These are phyloP conservation scores for Aureobasidium sp. DNA, from an alignment of 2,329 filamentous ascomycete species.

Conservation along the genomic window DNA sequence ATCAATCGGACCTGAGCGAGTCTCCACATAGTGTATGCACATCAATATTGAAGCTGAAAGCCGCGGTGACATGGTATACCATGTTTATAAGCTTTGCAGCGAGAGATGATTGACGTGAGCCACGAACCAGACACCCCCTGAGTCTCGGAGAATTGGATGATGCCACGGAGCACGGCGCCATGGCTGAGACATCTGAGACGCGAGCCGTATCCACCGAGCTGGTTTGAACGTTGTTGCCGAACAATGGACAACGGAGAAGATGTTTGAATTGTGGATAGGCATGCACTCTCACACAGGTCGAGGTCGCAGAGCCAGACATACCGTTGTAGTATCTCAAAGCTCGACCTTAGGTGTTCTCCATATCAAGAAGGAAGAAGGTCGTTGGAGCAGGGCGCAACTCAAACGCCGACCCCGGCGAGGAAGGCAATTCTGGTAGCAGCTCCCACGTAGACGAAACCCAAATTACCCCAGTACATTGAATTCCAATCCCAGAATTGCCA, in stretches of 20 bases:
- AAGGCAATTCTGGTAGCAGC: constrained; percentile 28
- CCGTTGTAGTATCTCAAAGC: neutral
- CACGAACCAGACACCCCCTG: neutral
- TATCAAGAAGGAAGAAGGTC: neutral
- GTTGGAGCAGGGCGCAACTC: neutral
- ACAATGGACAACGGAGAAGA: constrained; percentile 10
- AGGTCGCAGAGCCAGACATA: constrained; percentile 10
- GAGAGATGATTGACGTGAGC: neutral
- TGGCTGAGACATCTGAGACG: constrained; percentile 13
- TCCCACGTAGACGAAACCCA: constrained; percentile 33
- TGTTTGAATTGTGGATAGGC: neutral
- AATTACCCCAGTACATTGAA: constrained; percentile 31
- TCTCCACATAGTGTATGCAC: constrained; percentile 9
- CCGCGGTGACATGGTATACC: constrained; percentile 3
- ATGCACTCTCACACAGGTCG: neutral
- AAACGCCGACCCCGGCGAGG: constrained; percentile 27
- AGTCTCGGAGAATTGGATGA: constrained; percentile 3
- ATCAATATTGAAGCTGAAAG: neutral
- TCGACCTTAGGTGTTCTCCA: neutral
- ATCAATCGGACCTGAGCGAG: neutral
- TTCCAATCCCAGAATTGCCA: constrained; percentile 32
- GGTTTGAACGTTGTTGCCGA: constrained; percentile 12
- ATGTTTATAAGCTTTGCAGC: constrained; percentile 12
- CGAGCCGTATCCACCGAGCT: neutral
- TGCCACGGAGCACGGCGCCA: neutral